Conservation (phyloP, 345 rosid genomes). For the Psidium friedrichsthalianum region DNA sequence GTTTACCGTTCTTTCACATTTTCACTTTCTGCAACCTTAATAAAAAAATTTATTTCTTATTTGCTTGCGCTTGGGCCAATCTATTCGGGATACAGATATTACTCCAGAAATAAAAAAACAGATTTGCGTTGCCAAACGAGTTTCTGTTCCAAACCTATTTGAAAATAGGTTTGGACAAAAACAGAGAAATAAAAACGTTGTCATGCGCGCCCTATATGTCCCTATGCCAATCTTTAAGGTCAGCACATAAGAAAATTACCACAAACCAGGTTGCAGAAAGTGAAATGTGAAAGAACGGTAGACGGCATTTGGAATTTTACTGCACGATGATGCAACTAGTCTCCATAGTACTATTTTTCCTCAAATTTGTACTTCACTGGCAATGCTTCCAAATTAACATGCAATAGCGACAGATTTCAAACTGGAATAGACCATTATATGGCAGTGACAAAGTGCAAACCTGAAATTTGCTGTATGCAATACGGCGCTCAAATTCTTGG, state of each 20-base stretch:
- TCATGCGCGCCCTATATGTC: too few species aligned
- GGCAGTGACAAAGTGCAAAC: conserved; percentile 12
- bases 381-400: background rate
- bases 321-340: background rate
- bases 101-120: too few species aligned
- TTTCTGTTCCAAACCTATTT: too few species aligned
- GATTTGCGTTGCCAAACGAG: too few species aligned
- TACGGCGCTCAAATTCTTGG: conserved; percentile 93
- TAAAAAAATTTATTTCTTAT: too few species aligned
- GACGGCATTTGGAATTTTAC: background rate
- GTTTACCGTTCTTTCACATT: background rate
- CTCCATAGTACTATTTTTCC: background rate
- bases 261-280: background rate
- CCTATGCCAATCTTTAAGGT: too few species aligned
- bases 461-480: conserved; percentile 91
- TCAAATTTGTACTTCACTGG: background rate
- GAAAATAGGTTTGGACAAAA: too few species aligned
- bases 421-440: background rate
- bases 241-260: too few species aligned
- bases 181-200: too few species aligned
- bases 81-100: too few species aligned
- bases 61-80: too few species aligned
- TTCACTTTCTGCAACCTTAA: background rate
- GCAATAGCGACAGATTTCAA: background rate
- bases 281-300: background rate